Evolutionary conservation across 2,329 filamentous ascomycete species (phyloP), one percentile per base, ranked within the genome.

Genomic region (Trichophaea hybrida): DNA sequence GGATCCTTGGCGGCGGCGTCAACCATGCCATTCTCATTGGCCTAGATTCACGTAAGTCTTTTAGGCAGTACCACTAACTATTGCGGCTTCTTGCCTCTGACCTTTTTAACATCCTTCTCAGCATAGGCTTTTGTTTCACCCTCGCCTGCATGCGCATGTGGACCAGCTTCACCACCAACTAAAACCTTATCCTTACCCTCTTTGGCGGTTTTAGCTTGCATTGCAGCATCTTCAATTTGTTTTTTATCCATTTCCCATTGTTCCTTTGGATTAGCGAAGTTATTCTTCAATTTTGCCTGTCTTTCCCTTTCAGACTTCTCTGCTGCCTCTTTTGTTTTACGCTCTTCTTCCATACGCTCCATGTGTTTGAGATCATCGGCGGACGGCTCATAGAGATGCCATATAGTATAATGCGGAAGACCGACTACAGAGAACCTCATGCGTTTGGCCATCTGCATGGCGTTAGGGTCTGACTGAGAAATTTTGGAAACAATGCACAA

Each of bases 351-450:
- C 91, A 97, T 96, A 72, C 83, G 82, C 76, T 90, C 91, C 93
- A 98, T 98, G 70, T 97, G 93, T 61, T 86, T 84, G 64, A 97
- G 87, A 69, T 98, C 93, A 69, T 98, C 93, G 13, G 96, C 87
- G 69, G 88, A 95, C n/a, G 93, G 93, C 73, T 98, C 93, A 75
- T 98, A 98, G 69, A 98, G 78, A 83, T 98, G 93, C 93, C 93
- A 98, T 66, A 98, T 96, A 0, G 89, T 95, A 73, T 98, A 98
- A 71, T 98, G 93, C 5, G 93, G 93, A 51, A 98, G 78, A 35
- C 93, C 93, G 60, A 98, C 86, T 15, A 98, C 93, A 0, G 90
- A 95, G 70, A 88, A 97, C 61, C 86, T 79, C 93, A 98, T 97
- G 61, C 88, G 84, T 73, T 88, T 93, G 13, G 93, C 88, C 93